Evolutionary conservation across 179 eudicot genomes (phyloP).

Genomic region (Sideroxylon spinosum): DNA sequence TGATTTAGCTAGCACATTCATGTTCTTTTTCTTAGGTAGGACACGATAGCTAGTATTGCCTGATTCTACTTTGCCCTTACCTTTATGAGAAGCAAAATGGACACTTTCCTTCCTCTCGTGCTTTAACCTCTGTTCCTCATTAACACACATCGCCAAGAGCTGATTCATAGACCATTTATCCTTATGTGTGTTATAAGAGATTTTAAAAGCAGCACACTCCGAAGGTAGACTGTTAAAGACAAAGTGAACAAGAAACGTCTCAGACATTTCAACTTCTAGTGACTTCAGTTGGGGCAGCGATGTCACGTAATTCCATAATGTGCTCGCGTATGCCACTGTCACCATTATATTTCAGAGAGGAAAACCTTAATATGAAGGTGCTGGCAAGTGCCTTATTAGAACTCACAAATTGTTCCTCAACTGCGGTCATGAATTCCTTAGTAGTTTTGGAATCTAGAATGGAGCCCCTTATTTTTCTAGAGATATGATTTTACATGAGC

Average conservation of each 20-base stretch:
- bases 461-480: too few relatives aligned
- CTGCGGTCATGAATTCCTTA: background rate
- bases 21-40: background rate
- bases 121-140: background rate
- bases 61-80: background rate
- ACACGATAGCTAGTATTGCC: too few relatives aligned
- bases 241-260: background rate
- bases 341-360: background rate
- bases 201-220: background rate
- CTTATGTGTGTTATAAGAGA: conserved; percentile 7
- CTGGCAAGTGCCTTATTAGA: background rate
- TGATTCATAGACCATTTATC: conserved; percentile 1
- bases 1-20: background rate
- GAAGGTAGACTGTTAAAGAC: background rate
- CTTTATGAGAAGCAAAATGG: background rate
- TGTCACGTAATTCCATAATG: background rate
- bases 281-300: background rate
- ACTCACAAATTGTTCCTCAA: background rate
- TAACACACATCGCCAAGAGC: conserved; percentile 3
- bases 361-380: background rate
- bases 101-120: background rate
- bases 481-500: too few relatives aligned
- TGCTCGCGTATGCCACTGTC: background rate
- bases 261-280: background rate
- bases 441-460: too few relatives aligned